Percentiles rank a stretch among this genome's conserved stretches.
phyloP scores from a whole-genome alignment of 352 stramenopile genomes.

The Blastocystis hominis region DNA sequence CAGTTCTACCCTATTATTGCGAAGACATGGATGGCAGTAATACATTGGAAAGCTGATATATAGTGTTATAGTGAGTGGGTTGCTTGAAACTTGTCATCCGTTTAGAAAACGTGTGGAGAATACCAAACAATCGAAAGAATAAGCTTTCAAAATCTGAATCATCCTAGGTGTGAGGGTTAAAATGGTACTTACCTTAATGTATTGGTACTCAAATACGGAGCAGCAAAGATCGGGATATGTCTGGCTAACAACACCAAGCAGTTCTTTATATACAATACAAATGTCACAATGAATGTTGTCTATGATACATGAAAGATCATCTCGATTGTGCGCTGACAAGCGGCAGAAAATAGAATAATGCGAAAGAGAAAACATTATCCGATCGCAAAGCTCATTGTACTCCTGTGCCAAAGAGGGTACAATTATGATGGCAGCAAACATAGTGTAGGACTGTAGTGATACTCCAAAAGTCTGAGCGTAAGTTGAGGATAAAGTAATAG shows the following conservation, averaged over 20 bases:
- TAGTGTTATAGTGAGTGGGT: neutral
- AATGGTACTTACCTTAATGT: neutral
- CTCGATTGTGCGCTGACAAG: neutral
- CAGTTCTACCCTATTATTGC: neutral
- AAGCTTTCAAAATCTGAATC: neutral
- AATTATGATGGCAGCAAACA: neutral
- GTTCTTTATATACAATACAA: conserved; percentile 3
- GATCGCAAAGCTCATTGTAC: conserved; percentile 5
- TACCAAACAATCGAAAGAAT: conserved; percentile 12
- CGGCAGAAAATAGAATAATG: conserved; percentile 38
- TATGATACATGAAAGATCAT: conserved; percentile 30
- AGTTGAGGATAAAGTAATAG: neutral
- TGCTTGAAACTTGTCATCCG: neutral
- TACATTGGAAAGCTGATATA: conserved; percentile 37
- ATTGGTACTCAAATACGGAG: neutral
- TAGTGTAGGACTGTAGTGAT: neutral
- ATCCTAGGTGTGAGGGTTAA: neutral
- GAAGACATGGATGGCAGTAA: conserved; percentile 17
- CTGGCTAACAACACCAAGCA: neutral
- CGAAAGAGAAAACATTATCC: conserved; percentile 11
- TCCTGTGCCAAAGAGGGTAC: neutral
- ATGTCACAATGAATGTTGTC: conserved; percentile 45
- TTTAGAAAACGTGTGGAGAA: neutral
- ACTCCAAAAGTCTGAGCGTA: neutral
- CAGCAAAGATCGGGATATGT: conserved; percentile 4